Percentiles rank a stretch among this genome's conserved stretches.
Conservation (phyloP, 768 basidiomycete species). For the Leccinum boreale region DNA sequence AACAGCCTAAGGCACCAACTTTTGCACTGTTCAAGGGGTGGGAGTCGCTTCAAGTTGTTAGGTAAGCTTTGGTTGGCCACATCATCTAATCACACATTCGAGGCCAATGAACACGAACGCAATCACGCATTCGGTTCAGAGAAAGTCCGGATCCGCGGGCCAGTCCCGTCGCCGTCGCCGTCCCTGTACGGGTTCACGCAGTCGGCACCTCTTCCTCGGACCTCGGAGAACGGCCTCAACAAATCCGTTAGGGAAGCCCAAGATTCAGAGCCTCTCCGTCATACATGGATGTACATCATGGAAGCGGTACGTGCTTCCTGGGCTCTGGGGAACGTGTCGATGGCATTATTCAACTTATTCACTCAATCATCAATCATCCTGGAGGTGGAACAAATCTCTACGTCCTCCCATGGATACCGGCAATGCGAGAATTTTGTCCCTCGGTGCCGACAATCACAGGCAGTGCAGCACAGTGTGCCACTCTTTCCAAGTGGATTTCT, state of each 20-base stretch:
- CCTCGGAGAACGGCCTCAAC: background rate
- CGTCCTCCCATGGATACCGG: background rate
- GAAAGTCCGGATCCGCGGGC: background rate
- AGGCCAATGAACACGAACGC: too few species aligned
- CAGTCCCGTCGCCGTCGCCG: background rate
- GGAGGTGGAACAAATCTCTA: background rate
- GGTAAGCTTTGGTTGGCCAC: too few species aligned
- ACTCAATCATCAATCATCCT: background rate
- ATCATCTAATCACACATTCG: too few species aligned
- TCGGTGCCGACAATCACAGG: background rate
- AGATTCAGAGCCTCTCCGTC: background rate
- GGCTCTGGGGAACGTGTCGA: background rate
- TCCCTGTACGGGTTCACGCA: background rate
- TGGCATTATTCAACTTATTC: background rate
- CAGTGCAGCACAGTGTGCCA: background rate
- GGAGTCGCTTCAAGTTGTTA: too few species aligned
- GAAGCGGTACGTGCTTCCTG: background rate
- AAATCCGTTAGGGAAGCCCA: background rate
- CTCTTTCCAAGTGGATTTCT: background rate
- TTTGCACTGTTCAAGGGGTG: too few species aligned
- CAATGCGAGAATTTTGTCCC: background rate
- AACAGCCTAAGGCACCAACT: too few species aligned
- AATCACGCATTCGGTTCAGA: background rate
- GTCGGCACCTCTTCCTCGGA: background rate
- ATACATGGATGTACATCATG: background rate